Conservation (phyloP, 2,329 filamentous ascomycete genomes). For the Diaporthe vaccinii region DNA sequence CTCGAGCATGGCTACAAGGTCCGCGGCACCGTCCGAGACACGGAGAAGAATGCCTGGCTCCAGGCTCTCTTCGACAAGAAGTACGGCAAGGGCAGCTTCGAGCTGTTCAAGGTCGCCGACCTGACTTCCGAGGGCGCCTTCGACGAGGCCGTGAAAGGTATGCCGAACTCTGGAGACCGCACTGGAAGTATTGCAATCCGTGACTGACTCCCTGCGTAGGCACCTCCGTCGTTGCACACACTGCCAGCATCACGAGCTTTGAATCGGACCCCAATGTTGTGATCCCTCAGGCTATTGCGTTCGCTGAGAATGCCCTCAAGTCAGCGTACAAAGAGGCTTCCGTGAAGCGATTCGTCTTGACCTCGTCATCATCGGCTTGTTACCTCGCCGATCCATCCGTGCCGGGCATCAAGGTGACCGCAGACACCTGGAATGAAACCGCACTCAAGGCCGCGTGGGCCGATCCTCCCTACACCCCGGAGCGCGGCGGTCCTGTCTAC, state of each 20-base stretch:
- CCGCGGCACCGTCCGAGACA: constrained; percentile 54
- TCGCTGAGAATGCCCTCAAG: neutral
- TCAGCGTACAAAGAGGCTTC: neutral
- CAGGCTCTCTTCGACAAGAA: constrained; percentile 44
- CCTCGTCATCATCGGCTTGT: constrained; percentile 13
- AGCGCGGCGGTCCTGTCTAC: neutral
- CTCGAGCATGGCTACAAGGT: constrained; percentile 54
- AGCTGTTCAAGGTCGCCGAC: constrained; percentile 48
- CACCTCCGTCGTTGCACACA: neutral
- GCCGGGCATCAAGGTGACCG: constrained; percentile 53
- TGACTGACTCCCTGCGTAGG: neutral
- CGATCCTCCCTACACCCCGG: neutral
- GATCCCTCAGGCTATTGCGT: neutral
- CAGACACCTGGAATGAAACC: constrained; percentile 48
- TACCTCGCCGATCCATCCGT: too few species aligned
- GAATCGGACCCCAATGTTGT: neutral
- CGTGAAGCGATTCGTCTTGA: constrained; percentile 25
- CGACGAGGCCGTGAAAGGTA: constrained; percentile 21
- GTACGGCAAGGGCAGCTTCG: constrained; percentile 47
- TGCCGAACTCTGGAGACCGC: neutral
- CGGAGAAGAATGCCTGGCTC: constrained; percentile 49
- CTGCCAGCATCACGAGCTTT: neutral
- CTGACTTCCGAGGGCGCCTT: constrained; percentile 40
- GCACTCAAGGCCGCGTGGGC: constrained; percentile 2
- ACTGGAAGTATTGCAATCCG: neutral